These are phyloP conservation scores for Gorgonomyces haynaldii DNA, from an alignment of 192 early-diverging fungal species.

Conservation along the genomic window DNA sequence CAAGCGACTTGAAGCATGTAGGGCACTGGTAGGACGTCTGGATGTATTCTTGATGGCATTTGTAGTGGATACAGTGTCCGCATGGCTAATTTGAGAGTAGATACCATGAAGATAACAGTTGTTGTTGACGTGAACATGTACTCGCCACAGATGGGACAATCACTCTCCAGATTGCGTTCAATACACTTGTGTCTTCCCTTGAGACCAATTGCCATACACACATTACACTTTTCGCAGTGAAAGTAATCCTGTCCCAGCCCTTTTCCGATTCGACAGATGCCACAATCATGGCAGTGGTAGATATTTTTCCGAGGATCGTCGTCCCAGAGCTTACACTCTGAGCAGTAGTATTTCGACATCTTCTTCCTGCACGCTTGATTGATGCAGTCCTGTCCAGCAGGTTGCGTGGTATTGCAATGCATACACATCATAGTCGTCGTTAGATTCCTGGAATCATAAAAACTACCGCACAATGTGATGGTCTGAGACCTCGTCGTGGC, in stretches of 20 bases:
- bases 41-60: slow-evolving; percentile 71
- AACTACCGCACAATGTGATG: slow-evolving; percentile 60
- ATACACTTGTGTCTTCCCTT: slow-evolving; percentile 78
- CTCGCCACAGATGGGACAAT: slow-evolving; percentile 96
- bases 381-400: slow-evolving; percentile 59
- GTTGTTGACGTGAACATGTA: slow-evolving; percentile 81
- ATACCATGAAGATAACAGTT: slow-evolving; percentile 73
- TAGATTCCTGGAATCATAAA: slow-evolving; percentile 33
- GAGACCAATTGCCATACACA: slow-evolving; percentile 69
- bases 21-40: slow-evolving; percentile 92
- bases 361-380: slow-evolving; percentile 42
- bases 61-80: slow-evolving; percentile 83
- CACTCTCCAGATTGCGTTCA: slow-evolving; percentile 77
- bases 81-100: slow-evolving; percentile 51
- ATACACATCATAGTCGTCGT: slow-evolving; percentile 86
- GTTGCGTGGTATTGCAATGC: slow-evolving; percentile 73
- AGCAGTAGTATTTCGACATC: slow-evolving; percentile 77
- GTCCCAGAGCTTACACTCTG: slow-evolving; percentile 84
- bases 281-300: slow-evolving; percentile 89
- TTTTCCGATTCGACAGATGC: slow-evolving; percentile 81
- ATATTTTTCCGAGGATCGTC: slow-evolving; percentile 69
- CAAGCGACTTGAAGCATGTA: slow-evolving; percentile 82
- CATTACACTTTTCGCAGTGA: slow-evolving; percentile 85
- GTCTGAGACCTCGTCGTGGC: slow-evolving; percentile 55
- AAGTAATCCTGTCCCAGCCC: slow-evolving; percentile 71